A percentile compares a stretch with the other conserved stretches of the same genome.
phyloP scores from a whole-genome alignment of 164 flowering plant species.

The Platanus orientalis region DNA sequence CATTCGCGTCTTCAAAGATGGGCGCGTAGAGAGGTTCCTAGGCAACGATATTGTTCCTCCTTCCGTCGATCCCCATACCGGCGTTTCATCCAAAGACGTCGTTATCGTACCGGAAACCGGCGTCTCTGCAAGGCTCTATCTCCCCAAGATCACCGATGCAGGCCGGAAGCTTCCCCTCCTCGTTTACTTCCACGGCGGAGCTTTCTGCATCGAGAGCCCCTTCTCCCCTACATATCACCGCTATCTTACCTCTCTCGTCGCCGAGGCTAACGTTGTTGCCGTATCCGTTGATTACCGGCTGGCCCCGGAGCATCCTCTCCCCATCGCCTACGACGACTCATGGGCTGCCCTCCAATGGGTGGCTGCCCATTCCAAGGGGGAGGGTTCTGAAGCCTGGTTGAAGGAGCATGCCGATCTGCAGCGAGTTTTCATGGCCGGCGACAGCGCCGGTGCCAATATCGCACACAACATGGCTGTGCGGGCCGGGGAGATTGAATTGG shows the following conservation, averaged over 20 bases:
- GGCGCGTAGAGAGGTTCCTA: too few relatives aligned
- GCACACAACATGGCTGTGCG: conserved; percentile 5
- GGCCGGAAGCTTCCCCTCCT: conserved; percentile 25
- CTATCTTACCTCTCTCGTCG: conserved; percentile 16
- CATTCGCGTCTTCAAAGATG: too few relatives aligned
- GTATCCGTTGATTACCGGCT: conserved; percentile 25
- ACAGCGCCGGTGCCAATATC: not conserved
- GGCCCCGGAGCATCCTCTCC: conserved; percentile 31
- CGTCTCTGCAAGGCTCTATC: conserved; percentile 24
- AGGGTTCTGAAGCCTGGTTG: conserved; percentile 3
- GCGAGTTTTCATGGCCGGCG: not conserved
- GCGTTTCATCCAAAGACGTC: conserved; percentile 28
- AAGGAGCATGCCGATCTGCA: not conserved
- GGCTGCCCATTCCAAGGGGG: not conserved
- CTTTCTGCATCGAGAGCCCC: conserved; percentile 19
- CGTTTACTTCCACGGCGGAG: conserved; percentile 35
- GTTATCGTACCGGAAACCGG: conserved; percentile 6
- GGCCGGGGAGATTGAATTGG: not conserved
- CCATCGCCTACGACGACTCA: conserved; percentile 28
- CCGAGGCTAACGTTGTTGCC: conserved; percentile 22
- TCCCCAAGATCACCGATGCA: conserved; percentile 14
- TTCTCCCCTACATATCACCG: conserved; percentile 20
- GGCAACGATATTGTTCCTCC: conserved; percentile 5
- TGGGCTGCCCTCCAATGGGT: conserved; percentile 29
- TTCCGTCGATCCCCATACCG: conserved; percentile 13